Percentiles rank a stretch among this genome's conserved stretches.
phyloP scores from a whole-genome alignment of 495 filamentous ascomycete species.

The Aspergillus leporis region DNA sequence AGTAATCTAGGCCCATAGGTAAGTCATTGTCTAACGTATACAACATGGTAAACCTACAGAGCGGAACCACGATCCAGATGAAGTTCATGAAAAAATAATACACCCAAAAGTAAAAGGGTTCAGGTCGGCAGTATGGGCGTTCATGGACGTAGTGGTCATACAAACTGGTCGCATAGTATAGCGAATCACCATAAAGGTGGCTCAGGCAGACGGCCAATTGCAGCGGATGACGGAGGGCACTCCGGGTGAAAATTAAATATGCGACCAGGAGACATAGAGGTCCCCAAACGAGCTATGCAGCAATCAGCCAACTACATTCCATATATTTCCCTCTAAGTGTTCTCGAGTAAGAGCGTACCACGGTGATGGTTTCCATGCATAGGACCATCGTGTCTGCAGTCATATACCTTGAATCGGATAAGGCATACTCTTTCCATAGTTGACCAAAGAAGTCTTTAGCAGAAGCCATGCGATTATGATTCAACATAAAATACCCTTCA shows the following conservation, averaged over 20 bases:
- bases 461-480: constrained; percentile 60
- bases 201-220: constrained; percentile 73
- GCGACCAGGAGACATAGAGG: constrained; percentile 74
- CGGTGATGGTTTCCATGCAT: constrained; percentile 81
- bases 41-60: constrained; percentile 40
- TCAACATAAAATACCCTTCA: constrained; percentile 79
- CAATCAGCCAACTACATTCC: constrained; percentile 3
- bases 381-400: constrained; percentile 77
- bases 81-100: constrained; percentile 87
- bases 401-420: constrained; percentile 81
- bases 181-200: constrained; percentile 81
- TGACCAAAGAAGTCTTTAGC: constrained; percentile 69
- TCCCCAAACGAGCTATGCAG: constrained; percentile 65
- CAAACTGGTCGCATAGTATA: constrained; percentile 83
- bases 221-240: constrained; percentile 66
- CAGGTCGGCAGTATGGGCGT: constrained; percentile 68
- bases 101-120: constrained; percentile 80
- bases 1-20: constrained; percentile 45
- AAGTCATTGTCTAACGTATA: constrained; percentile 20
- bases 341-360: constrained; percentile 50
- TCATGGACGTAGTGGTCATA: constrained; percentile 62
- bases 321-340: background rate
- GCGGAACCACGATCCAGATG: constrained; percentile 81
- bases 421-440: constrained; percentile 86
- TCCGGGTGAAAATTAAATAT: constrained; percentile 55